A percentile compares a stretch with the other conserved stretches of the same genome.
Conservation (phyloP, 768 basidiomycete species). For the Cystobasidium tubakii region DNA sequence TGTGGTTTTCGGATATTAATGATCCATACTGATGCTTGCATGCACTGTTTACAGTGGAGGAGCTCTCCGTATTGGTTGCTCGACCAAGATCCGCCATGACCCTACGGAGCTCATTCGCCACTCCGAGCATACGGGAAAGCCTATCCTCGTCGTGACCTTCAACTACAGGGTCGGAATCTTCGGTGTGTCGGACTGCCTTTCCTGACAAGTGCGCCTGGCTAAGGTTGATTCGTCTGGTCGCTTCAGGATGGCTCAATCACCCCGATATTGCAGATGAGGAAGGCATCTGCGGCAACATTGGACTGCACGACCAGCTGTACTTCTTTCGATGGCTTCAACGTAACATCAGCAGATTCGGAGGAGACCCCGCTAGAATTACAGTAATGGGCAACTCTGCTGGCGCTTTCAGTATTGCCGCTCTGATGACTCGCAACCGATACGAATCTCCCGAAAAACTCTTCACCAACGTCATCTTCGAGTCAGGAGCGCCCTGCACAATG, state of each 20-base stretch:
- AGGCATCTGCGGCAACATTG: background rate
- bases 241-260: constrained; percentile 3
- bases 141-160: constrained; percentile 7
- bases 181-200: background rate
- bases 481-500: background rate
- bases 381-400: constrained; percentile 8
- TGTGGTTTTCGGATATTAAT: too few species aligned
- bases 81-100: background rate
- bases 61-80: background rate
- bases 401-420: constrained; percentile 11
- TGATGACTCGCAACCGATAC: background rate
- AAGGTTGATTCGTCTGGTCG: background rate
- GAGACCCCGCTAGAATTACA: background rate
- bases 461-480: background rate
- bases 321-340: constrained; percentile 13
- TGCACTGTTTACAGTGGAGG: background rate
- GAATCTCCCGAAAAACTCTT: background rate
- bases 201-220: too few species aligned
- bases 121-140: background rate
- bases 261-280: background rate
- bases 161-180: background rate
- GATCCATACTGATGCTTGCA: too few species aligned
- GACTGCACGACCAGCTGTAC: constrained; percentile 15
- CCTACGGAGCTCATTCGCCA: background rate
- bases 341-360: background rate